These are phyloP conservation scores for Bonia amplexicaulis DNA, from an alignment of 176 grass and related monocot genomes.

Conservation along the genomic window DNA sequence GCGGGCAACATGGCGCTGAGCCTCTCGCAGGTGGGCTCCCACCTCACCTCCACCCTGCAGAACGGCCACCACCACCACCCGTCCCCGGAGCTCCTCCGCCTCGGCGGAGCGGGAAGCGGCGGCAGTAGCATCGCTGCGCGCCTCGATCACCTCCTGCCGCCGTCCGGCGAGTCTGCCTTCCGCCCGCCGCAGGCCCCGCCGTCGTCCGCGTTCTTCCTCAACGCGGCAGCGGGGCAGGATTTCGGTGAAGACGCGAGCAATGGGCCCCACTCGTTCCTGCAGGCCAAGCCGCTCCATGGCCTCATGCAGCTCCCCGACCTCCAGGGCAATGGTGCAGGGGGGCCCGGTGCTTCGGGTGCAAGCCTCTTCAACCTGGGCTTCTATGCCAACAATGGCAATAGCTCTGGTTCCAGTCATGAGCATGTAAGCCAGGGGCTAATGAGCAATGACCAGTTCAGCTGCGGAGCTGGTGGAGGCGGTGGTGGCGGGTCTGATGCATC, in stretches of 20 bases:
- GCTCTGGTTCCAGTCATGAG: slow-evolving; percentile 46
- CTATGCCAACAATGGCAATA: slow-evolving; percentile 53
- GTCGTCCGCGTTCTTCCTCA: slow-evolving; percentile 39
- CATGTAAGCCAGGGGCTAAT: slow-evolving; percentile 49
- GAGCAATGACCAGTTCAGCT: slow-evolving; percentile 43
- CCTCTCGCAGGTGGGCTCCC: slow-evolving; percentile 72
- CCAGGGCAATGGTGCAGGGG: slow-evolving; percentile 48
- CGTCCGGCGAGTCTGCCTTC: slow-evolving; percentile 51
- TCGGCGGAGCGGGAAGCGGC: slow-evolving; percentile 23
- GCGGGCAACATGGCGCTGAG: slow-evolving; percentile 63
- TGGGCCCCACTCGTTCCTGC: slow-evolving; percentile 50
- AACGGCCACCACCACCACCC: slow-evolving; percentile 48
- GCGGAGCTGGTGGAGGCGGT: slow-evolving; percentile 24
- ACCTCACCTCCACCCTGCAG: slow-evolving; percentile 52
- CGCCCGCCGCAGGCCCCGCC: slow-evolving; percentile 46
- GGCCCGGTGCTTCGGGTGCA: neutral
- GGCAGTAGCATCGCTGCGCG: slow-evolving; percentile 40
- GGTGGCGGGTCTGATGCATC: slow-evolving; percentile 26
- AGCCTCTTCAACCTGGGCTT: slow-evolving; percentile 72
- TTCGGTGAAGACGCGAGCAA: slow-evolving; percentile 49
- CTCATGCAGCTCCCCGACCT: slow-evolving; percentile 91
- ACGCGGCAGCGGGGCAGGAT: slow-evolving; percentile 42
- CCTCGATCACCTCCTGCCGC: slow-evolving; percentile 63
- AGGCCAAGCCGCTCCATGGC: slow-evolving; percentile 77
- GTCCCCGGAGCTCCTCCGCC: slow-evolving; percentile 48